Evolutionary conservation across 306 rosid species (phyloP).

Genomic region (Malus sieversii): DNA sequence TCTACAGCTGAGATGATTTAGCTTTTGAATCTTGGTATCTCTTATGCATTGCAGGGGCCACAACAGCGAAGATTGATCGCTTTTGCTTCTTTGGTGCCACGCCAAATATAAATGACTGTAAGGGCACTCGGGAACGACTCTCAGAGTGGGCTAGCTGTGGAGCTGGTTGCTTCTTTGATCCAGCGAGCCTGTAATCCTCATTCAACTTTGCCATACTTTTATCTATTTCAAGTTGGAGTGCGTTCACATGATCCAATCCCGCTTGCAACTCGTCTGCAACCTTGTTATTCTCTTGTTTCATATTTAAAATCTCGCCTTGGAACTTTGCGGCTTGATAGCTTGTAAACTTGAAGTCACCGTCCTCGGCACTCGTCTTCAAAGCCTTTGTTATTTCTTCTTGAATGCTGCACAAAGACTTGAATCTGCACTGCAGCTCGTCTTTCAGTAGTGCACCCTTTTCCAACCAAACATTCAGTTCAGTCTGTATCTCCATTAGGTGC

Average conservation of each 20-base stretch:
- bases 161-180: conserved; percentile 40
- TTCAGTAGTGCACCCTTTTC: conserved; percentile 44
- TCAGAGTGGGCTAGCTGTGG: conserved; percentile 40
- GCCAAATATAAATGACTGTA: conserved; percentile 84
- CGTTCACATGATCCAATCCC: conserved; percentile 53
- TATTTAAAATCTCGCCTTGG: conserved; percentile 91
- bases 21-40: conserved; percentile 38
- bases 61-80: conserved; percentile 63
- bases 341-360: conserved; percentile 76
- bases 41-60: conserved; percentile 62
- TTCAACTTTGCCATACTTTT: conserved; percentile 52
- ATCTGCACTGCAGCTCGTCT: conserved; percentile 62
- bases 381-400: conserved; percentile 83
- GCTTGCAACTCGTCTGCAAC: conserved; percentile 79
- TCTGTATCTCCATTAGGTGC: conserved; percentile 77
- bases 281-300: conserved; percentile 93
- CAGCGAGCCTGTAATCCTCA: conserved; percentile 49
- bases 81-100: conserved; percentile 63
- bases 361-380: conserved; percentile 79
- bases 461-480: conserved; percentile 61
- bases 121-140: conserved; percentile 50
- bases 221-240: conserved; percentile 59
- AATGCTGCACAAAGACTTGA: conserved; percentile 63
- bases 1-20: conserved; percentile 26
- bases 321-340: conserved; percentile 97